A percentile compares a stretch with the other conserved stretches of the same genome.
These are phyloP conservation scores for Bertia moriformis DNA, from an alignment of 2,329 filamentous ascomycete genomes.

Conservation along the genomic window DNA sequence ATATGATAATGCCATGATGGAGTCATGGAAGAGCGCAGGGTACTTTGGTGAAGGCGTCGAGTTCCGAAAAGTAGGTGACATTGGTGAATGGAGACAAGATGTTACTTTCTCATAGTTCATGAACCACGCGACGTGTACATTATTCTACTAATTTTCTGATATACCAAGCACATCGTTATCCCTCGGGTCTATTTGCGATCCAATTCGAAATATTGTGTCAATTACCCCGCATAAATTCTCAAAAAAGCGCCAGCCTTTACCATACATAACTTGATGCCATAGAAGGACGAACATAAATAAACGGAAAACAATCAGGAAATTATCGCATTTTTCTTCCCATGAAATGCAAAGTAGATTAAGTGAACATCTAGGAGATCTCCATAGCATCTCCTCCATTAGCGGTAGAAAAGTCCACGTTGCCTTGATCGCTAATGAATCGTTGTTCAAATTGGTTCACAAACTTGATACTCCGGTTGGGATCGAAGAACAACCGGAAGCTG, in stretches of 20 bases:
- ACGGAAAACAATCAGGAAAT: background rate
- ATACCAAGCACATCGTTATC: background rate
- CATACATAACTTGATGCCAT: background rate
- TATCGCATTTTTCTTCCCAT: too few species aligned
- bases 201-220: background rate
- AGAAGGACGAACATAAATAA: background rate
- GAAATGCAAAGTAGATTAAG: too few species aligned
- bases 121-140: too few species aligned
- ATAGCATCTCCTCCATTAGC: conserved; percentile 7
- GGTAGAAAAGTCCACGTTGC: conserved; percentile 57
- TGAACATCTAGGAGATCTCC: conserved; percentile 32
- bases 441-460: conserved; percentile 86
- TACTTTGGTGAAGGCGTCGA: conserved; percentile 88
- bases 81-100: conserved; percentile 4
- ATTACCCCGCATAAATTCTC: background rate
- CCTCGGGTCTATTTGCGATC: too few species aligned
- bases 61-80: conserved; percentile 45
- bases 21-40: conserved; percentile 76
- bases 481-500: conserved; percentile 88
- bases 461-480: conserved; percentile 72
- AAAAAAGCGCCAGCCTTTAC: background rate
- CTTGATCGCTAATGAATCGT: conserved; percentile 78
- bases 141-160: background rate
- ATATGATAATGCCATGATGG: conserved; percentile 74
- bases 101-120: background rate